These are phyloP conservation scores for Cadophora luteo-olivacea DNA, from an alignment of 2,329 filamentous ascomycete species.

Conservation along the genomic window DNA sequence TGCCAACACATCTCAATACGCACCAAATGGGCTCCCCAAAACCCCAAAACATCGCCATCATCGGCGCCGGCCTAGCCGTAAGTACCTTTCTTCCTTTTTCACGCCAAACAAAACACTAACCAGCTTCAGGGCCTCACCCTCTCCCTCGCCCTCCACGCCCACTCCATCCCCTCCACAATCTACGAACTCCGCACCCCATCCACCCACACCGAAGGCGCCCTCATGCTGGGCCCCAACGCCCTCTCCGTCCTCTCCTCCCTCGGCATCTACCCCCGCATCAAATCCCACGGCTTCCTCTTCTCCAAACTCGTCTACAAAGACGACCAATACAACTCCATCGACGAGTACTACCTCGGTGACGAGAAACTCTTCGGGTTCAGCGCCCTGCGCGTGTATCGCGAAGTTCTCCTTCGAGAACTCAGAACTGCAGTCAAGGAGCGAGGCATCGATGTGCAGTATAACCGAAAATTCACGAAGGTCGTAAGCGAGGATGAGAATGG, in stretches of 20 bases:
- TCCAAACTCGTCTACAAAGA: constrained; percentile 56
- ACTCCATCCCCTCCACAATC: constrained; percentile 56
- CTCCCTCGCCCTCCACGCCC: constrained; percentile 58
- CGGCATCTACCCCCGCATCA: constrained; percentile 54
- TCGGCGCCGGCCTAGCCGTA: constrained; percentile 21
- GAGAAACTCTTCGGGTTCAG: constrained; percentile 57
- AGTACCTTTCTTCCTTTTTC: neutral
- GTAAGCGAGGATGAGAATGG: constrained; percentile 47
- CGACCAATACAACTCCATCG: constrained; percentile 43
- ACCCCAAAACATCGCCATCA: constrained; percentile 17
- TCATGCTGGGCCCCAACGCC: constrained; percentile 66
- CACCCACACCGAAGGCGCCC: constrained; percentile 57
- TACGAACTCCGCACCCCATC: constrained; percentile 57
- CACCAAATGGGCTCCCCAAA: constrained; percentile 9
- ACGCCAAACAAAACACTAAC: neutral
- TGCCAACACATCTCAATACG: neutral
- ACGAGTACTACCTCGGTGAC: constrained; percentile 56
- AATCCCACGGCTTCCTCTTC: constrained; percentile 55
- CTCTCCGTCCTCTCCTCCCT: constrained; percentile 59
- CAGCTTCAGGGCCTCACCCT: constrained; percentile 55
- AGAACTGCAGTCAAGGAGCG: constrained; percentile 49
- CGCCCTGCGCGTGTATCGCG: constrained; percentile 60
- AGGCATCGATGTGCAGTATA: constrained; percentile 53
- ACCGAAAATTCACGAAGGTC: constrained; percentile 55
- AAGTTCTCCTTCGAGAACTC: constrained; percentile 57